Evolutionary conservation across 331 rosid genomes (phyloP), one percentile per base, ranked within the genome.

Genomic region (Saraca asoca): DNA sequence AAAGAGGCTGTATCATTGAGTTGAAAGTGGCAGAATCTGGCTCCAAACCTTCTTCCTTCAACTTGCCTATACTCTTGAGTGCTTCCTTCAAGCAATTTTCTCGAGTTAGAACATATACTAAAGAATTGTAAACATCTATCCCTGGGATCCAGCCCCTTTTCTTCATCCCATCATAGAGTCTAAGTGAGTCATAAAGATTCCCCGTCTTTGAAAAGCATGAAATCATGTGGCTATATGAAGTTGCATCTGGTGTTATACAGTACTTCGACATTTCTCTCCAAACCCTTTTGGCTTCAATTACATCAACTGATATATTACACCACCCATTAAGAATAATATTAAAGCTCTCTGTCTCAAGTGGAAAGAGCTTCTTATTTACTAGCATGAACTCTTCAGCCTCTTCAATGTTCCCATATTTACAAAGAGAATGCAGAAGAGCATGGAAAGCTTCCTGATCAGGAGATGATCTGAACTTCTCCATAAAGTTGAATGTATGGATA

Each of bases 351-450:
- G 74, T 81, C 42, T 85, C 85, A 48, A 92, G 82, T 5, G 93
- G 88, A 70, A 89, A 89, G 56, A 89, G 87, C 80, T 89, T 92
- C 82, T 79, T 85, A 70, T 83, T 83, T 35, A 74, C 74, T 17
- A 89, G 78, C 96, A 92, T 89, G 69, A 85, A 84, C 79, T 89
- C 98, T 85, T 92, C 95, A 31, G 96, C 98, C 78, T 92, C 95
- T 67, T 92, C 96, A 1, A 85, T 76, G 55, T 82, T 81, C 38
- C 89, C 96, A 68, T 87, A 61, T 56, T 70, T 79, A 78, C 96
- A 89, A 15, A 92, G 96, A 16, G 89, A 76, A 61, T 62, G 77
- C 70, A 92, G 67, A 55, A 90, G 85, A 10, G 74, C 66, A 72
- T 62, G 71, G 71, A 83, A 79, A 46, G 94, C 90, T 70, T 78